These are phyloP conservation scores for Clavulina sp. DNA, from an alignment of 768 basidiomycete genomes.

Conservation along the genomic window DNA sequence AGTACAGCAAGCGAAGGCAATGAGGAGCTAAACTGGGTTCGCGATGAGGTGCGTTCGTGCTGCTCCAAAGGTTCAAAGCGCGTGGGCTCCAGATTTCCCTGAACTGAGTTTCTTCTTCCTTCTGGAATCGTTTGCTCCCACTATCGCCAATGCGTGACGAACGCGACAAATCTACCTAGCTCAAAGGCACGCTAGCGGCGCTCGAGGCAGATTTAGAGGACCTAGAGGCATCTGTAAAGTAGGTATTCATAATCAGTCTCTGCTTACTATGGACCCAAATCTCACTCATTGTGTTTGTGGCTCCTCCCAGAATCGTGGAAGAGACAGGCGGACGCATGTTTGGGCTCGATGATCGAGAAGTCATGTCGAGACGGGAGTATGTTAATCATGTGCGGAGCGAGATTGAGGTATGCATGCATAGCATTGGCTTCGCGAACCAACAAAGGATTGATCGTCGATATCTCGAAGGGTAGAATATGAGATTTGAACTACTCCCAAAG, in stretches of 20 bases:
- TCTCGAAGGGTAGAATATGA: conserved; percentile 52
- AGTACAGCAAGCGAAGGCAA: conserved; percentile 55
- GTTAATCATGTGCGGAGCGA: conserved; percentile 56
- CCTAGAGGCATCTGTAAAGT: conserved; percentile 88
- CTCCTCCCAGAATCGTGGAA: conserved; percentile 57
- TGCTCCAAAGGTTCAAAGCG: too few relatives aligned
- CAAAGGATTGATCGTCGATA: conserved; percentile 1
- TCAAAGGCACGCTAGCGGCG: conserved; percentile 57
- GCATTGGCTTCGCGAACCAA: background rate
- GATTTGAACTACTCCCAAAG: conserved; percentile 31
- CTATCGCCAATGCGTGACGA: too few relatives aligned
- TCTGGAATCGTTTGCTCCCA: too few relatives aligned
- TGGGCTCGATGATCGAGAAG: conserved; percentile 64
- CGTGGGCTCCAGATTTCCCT: background rate
- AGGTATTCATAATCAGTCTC: conserved; percentile 14
- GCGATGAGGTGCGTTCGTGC: conserved; percentile 53
- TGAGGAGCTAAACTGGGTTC: conserved; percentile 65
- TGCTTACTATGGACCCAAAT: background rate
- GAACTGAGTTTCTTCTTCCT: too few relatives aligned
- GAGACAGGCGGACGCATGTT: conserved; percentile 68
- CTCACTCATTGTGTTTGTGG: background rate
- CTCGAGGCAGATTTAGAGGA: conserved; percentile 82
- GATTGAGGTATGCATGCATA: conserved; percentile 42
- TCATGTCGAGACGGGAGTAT: conserved; percentile 56
- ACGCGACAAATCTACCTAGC: too few relatives aligned